Evolutionary conservation across 177 flowering plant species (phyloP).

Genomic region (Telopea speciosissima): DNA sequence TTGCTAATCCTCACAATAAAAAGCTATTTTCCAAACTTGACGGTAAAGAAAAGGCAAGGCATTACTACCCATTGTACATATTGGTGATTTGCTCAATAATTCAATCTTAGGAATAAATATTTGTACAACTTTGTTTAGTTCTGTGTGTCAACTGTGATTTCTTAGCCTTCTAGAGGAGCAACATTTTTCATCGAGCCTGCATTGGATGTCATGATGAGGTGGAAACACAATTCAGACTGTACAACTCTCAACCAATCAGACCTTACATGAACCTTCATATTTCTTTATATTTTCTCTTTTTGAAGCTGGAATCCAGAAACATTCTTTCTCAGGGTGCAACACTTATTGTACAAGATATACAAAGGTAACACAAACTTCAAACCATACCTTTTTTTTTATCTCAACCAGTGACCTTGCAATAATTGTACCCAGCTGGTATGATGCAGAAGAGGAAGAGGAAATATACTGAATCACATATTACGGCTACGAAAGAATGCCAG

Average conservation of each 20-base stretch:
- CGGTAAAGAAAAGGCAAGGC: too few species aligned
- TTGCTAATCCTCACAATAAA: too few species aligned
- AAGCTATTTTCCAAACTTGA: too few species aligned
- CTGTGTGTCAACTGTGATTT: not conserved
- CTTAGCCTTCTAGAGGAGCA: conserved; percentile 39
- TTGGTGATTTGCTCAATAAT: too few species aligned
- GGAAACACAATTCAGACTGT: conserved; percentile 89
- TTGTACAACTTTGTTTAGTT: not conserved
- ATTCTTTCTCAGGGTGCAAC: conserved; percentile 64
- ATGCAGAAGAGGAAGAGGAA: conserved; percentile 73
- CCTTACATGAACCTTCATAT: too few species aligned
- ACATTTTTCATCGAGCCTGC: conserved; percentile 58
- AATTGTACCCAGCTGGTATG: not conserved
- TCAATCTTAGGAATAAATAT: not conserved
- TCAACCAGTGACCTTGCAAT: not conserved
- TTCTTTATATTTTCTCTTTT: not conserved
- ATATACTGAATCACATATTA: conserved; percentile 63
- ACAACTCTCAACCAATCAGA: too few species aligned
- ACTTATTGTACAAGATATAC: conserved; percentile 60
- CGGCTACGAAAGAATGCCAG: conserved; percentile 95
- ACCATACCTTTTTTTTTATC: too few species aligned
- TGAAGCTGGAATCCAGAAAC: not conserved
- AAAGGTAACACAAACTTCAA: conserved; percentile 38
- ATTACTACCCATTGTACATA: too few species aligned
- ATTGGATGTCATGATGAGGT: conserved; percentile 31